Evolutionary conservation across 1,284 basidiomycete genomes (phyloP), one percentile per base, ranked within the genome.

Genomic region (Porodaedalea pini): DNA sequence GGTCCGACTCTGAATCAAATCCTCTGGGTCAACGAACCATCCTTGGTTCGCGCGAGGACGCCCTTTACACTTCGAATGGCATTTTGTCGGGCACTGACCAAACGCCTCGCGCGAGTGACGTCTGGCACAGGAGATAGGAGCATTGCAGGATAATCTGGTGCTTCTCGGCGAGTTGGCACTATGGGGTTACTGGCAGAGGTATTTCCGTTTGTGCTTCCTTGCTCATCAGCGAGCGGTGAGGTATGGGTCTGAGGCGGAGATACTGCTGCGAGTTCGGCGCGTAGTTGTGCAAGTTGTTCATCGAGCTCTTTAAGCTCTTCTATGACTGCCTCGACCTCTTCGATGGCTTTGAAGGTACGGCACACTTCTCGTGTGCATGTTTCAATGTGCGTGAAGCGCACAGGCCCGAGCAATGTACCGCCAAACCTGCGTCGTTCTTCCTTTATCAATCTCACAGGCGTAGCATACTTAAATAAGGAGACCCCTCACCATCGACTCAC

Each of bases 311-410:
- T 69, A n/a, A 92, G 71, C 19, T 81, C 81, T 4, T 77, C 68
- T 19, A 88, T 71, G 58, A 72, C 77, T 36, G 85, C 82, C 15
- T 80, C 77, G 54, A 88, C 73, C 59, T 88, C 83, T 59, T 90
- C 88, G 47, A 78, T 72, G 37, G 76, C 73, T 60, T 82, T 82
- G 75, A 90, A 88, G 29, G 73, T 71, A 23, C 77, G 77, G 65
- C 90, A 86, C 5, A 90, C 90, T 66, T 90, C 86, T 13, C 77
- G 70, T 1, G 90, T 76, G 65, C 88, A 91, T 3, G 78, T 81
- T 67, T 88, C 84, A 60, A 93, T 88, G 64, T 93, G 90, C 1
- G 78, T 70, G 68, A 92, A 94, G n/a, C 91, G 77, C 8, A 75
- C 79, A 8, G 83, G 81, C 2, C 84, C 84, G 3, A 86, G 68